These are phyloP conservation scores for Leavenworthia alabamica DNA, from an alignment of 345 rosid genomes.

Conservation along the genomic window DNA sequence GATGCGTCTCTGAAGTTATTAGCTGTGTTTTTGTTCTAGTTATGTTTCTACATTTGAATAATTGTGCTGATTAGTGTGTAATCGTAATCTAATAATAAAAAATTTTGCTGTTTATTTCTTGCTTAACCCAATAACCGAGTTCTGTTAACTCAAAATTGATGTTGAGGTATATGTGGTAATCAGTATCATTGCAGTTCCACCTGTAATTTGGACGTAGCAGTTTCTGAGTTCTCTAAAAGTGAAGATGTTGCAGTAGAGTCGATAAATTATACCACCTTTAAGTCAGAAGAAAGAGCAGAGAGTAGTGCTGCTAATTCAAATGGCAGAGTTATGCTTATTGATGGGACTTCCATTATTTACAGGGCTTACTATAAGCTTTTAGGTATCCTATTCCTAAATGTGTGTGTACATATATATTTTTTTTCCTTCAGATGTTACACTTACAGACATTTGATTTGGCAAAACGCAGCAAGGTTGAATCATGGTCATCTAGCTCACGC, in stretches of 20 bases:
- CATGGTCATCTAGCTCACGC: constrained; percentile 82
- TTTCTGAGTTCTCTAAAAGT: constrained; percentile 33
- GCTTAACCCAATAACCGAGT: neutral
- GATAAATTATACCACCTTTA: constrained; percentile 23
- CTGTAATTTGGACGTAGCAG: constrained; percentile 20
- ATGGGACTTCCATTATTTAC: constrained; percentile 87
- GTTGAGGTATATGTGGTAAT: neutral
- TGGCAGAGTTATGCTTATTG: constrained; percentile 89
- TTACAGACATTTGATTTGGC: constrained; percentile 9
- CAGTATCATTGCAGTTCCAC: constrained; percentile 50
- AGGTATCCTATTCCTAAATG: constrained; percentile 54
- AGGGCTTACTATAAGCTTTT: constrained; percentile 94
- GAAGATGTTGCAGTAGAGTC: constrained; percentile 25
- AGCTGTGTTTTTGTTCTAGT: neutral
- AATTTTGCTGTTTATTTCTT: neutral
- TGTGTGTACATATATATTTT: neutral
- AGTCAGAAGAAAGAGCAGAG: constrained; percentile 33
- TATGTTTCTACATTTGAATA: too few relatives aligned
- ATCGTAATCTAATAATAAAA: too few relatives aligned
- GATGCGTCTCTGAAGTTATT: neutral
- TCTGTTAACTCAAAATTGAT: neutral
- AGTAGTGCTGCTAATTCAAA: constrained; percentile 33
- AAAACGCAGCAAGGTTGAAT: constrained; percentile 68
- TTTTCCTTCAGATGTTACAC: neutral
- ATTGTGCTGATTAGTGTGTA: too few relatives aligned